Evolutionary conservation across 495 filamentous ascomycete genomes (phyloP).

Genomic region (Cairneyella variabilis): DNA sequence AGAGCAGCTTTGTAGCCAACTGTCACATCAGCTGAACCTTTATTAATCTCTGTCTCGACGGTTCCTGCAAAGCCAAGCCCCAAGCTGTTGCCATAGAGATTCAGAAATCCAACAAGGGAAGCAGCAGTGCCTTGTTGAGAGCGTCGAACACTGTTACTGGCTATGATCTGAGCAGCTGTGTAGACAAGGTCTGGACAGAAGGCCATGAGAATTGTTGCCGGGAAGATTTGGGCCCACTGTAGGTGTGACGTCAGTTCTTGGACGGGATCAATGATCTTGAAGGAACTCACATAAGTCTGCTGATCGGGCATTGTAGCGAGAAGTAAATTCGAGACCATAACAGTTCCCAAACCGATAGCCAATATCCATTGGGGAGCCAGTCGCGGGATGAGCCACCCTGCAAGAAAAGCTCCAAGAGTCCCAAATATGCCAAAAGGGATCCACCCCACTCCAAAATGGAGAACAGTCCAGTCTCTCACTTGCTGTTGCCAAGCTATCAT

Average conservation of each 20-base stretch:
- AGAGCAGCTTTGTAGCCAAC: constrained; percentile 40
- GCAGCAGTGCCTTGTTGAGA: constrained; percentile 48
- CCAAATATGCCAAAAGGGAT: constrained; percentile 44
- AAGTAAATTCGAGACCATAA: constrained; percentile 34
- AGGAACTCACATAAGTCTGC: constrained; percentile 45
- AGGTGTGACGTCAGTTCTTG: no score
- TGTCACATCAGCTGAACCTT: constrained; percentile 23
- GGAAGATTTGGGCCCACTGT: constrained; percentile 49
- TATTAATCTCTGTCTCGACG: constrained; percentile 34
- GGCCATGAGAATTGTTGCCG: constrained; percentile 37
- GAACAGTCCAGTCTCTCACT: constrained; percentile 39
- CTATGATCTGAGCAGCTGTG: constrained; percentile 49
- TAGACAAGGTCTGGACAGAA: constrained; percentile 49
- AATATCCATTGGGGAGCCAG: background rate
- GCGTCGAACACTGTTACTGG: constrained; percentile 45
- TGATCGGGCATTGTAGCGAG: constrained; percentile 46
- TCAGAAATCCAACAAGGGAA: constrained; percentile 42
- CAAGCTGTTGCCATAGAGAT: constrained; percentile 44
- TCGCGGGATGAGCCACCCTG: background rate
- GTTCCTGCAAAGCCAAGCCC: constrained; percentile 50
- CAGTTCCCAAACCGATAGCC: constrained; percentile 31
- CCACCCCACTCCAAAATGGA: constrained; percentile 43
- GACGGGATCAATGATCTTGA: no score
- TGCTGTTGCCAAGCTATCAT: constrained; percentile 39
- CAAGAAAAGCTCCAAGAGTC: constrained; percentile 39